phyloP scores from a whole-genome alignment of 192 early-diverging fungal genomes.

The Coemansia sp. region DNA sequence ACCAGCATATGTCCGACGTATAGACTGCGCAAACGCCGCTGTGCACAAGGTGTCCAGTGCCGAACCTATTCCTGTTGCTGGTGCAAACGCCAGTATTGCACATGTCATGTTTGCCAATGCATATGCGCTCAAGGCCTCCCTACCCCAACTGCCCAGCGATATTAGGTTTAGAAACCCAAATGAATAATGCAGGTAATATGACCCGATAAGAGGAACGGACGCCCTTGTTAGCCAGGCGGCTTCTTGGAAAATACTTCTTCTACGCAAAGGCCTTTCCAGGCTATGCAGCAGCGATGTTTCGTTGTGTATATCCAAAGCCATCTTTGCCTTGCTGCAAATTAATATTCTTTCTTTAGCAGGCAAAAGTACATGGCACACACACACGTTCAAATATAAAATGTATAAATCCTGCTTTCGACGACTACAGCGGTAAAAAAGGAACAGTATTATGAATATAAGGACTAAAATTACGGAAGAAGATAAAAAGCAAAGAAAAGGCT shows the following conservation, averaged over 20 bases:
- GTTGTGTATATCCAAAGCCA: background rate
- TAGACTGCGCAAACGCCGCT: conserved; percentile 66
- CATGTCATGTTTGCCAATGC: conserved; percentile 74
- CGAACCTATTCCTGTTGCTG: conserved; percentile 69
- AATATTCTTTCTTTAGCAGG: no score
- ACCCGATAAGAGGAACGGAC: conserved; percentile 57
- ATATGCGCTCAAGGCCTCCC: conserved; percentile 64
- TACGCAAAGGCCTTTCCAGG: no score
- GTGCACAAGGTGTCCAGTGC: conserved; percentile 78
- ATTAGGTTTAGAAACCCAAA: conserved; percentile 67
- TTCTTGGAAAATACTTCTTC: conserved; percentile 19
- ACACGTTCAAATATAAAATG: no score
- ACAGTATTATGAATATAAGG: no score
- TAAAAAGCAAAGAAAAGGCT: no score
- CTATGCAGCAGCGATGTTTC: conserved; percentile 26
- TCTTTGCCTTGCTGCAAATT: background rate
- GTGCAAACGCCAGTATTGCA: conserved; percentile 68
- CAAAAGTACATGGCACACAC: no score
- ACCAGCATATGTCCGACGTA: conserved; percentile 62
- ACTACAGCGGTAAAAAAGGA: no score
- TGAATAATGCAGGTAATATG: conserved; percentile 68
- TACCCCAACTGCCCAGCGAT: conserved; percentile 63
- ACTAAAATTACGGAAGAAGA: no score
- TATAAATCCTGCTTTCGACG: no score
- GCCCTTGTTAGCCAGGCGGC: conserved; percentile 31